Evolutionary conservation across 257 asterid species (phyloP), one percentile per base, ranked within the genome.

Genomic region (Jasminum sambac): DNA sequence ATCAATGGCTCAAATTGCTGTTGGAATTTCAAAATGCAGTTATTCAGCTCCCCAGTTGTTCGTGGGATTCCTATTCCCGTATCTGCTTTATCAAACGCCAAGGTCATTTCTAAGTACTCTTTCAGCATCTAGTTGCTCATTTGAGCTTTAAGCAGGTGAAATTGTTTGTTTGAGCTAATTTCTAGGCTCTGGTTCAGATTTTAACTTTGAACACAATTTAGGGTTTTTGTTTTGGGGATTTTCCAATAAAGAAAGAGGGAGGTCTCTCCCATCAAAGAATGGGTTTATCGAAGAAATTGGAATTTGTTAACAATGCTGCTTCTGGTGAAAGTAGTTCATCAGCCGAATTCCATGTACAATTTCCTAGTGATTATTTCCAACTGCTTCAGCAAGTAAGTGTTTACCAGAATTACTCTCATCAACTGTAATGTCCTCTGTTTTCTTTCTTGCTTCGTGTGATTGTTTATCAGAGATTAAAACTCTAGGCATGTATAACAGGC

Each of bases 321-420:
- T 61, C 81, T 67, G 78, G 77, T 24, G 78, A 69, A 48, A 76
- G 73, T 30, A 82, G 80, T 71, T 73, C 79, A 6, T 78, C 91
- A 21, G 67, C 74, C 48, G 86, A 86, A 25, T 78, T 77, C 46
- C 89, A 88, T 70, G 85, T 84, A 62, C 71, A 78, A 23, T 92
- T 92, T 78, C 97, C 98, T 10, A 80, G 60, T 66, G 97, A 92
- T 80, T 92, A 92, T 67, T 66, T 81, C 62, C 80, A 90, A 74
- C 91, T 92, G 55, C 93, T 92, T 74, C 58, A 63, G 70, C 97
- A 88, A 81, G 97, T 92, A 77, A 71, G 83, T 44, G 21, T 70
- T 66, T 13, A 0, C 40, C 67, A 48, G 14, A 13, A 30, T 30
- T 30, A 30, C 36, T 30, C 36, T 30, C 36, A 4, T 30, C 36